Base-by-base conservation (phyloP, 768 basidiomycete species). In the Dacryopinax spathularia region DNA sequence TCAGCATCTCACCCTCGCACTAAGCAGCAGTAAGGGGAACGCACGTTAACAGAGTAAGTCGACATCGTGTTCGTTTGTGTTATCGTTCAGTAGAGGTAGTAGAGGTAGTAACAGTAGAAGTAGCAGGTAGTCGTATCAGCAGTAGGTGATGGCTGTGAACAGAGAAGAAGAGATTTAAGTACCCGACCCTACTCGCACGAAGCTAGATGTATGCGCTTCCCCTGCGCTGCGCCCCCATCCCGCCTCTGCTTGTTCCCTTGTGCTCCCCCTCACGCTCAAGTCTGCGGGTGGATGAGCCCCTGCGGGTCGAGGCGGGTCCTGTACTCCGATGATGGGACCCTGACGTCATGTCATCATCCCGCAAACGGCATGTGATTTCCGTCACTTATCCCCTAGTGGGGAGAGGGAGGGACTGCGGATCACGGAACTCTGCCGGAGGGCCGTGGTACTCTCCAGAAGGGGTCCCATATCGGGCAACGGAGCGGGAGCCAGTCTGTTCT, bases 21-120 rank as follows among this genome's bases (percentile, higher is more conserved):
- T 2, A 43, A 9, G 31, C 33, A 35, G 27, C 18, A 44, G 36
- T 33, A 41, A 18, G 33, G 12, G 2, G 56, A 25, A 71, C 77
- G 27, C 66, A 83, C 83, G 65, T 79, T 73, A 41, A 82, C 79
- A 64, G 79, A 70, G 70, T 78, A 72, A 48, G 64, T 43, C 22
- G 48, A 56, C 65, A 65, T 65, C n/a, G 16, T 29, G 62, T 35
- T n/a, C 10, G 29, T 60, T 33, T 39, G 37, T 13, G 13, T 39
- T 39, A 13, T 39, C 15, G 9, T 60, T 16, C 33, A 25, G 25
- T 33, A 60, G 31, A 7, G 18, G 29, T 27, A 18, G 22, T 60
- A 5, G n/a, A n/a, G 60, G 29, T 25, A 33, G 29, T 18, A 29
- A 29, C 10, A 12, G 34, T 12, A 35, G 34, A 25, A 33, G 18